Evolutionary conservation across 2,329 filamentous ascomycete species (phyloP).

Genomic region (Raffaelea deltoideospora): DNA sequence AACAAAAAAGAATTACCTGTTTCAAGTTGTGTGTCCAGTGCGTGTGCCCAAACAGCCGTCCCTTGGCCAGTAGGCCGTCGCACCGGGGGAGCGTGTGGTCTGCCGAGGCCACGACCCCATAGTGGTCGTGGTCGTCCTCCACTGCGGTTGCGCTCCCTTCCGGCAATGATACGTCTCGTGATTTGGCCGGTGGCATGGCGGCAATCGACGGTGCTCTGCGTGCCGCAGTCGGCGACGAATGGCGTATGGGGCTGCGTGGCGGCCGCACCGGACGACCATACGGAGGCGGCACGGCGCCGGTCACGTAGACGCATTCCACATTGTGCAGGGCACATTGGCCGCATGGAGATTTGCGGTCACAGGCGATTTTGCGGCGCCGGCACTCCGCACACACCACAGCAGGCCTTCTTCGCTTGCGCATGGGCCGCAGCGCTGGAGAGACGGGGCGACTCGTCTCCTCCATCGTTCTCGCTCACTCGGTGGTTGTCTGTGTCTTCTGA

Average conservation of each 20-base stretch:
- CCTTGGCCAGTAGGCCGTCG: conserved; percentile 9
- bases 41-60: conserved; percentile 8
- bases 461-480: no score
- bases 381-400: conserved; percentile 40
- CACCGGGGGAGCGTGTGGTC: conserved; percentile 5
- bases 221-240: no score
- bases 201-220: no score
- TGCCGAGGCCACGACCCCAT: not conserved
- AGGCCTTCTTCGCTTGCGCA: conserved; percentile 15
- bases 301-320: conserved; percentile 34
- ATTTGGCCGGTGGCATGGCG: not conserved
- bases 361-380: conserved; percentile 43
- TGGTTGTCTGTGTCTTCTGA: no score
- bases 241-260: no score
- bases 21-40: conserved; percentile 11
- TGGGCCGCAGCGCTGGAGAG: no score
- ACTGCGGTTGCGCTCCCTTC: conserved; percentile 2
- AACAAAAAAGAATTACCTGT: conserved; percentile 1
- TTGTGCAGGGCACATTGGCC: conserved; percentile 41
- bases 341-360: conserved; percentile 42
- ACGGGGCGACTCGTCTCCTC: no score
- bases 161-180: not conserved
- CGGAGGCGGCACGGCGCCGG: conserved; percentile 12
- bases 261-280: conserved; percentile 7
- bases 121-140: not conserved